Evolutionary conservation across 1,139 yeast genomes (phyloP), one percentile per base, ranked within the genome.

Genomic region (Taphrina flavorubra): DNA sequence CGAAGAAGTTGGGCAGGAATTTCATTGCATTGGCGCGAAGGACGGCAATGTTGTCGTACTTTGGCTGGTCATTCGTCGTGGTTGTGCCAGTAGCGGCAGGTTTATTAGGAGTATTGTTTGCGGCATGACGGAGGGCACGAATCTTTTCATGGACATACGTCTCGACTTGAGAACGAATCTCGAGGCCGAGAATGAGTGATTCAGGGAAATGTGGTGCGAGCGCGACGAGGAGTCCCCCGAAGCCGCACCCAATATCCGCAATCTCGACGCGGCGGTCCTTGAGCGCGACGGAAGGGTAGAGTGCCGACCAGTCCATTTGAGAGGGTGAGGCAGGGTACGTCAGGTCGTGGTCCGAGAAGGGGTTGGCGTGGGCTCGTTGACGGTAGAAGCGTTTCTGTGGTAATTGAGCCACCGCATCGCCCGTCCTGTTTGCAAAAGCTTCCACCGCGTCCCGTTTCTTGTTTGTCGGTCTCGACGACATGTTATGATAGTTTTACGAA

Each of bases 161-260:
- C 1, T 99, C 92, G 62, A 94, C 99, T 79, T 94, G 99, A 18
- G 92, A 97, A 76, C 99, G 85, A 75, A 94, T 95, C 79, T 94
- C 99, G 73, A 72, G 72, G 51, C 75, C 76, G 65, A 94, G 81
- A 65, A 92, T 87, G 75, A 90, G 81, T 31, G 83, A 84, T 2
- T 88, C 84, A 0, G 95, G 92, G 72, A 88, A 88, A 68, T 81
- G 86, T 1, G 92, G 89, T 1, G 97, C 89, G 69, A 94, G 82
- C 65, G 91, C 89, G 61, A 90, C 86, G 75, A 91, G 78, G 70
- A 94, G 82, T 0, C 99, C 99, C 63, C 99, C 99, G 77, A 90
- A 94, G 0, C 99, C 99, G 80, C 99, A 94, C 16, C 99, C 99
- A 70, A 94, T 86, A 77, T 94, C 99, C 4, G 98, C 98, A 69